Conservation (phyloP, 176 grass and related monocot genomes). For the Coix lacrymajobi region DNA sequence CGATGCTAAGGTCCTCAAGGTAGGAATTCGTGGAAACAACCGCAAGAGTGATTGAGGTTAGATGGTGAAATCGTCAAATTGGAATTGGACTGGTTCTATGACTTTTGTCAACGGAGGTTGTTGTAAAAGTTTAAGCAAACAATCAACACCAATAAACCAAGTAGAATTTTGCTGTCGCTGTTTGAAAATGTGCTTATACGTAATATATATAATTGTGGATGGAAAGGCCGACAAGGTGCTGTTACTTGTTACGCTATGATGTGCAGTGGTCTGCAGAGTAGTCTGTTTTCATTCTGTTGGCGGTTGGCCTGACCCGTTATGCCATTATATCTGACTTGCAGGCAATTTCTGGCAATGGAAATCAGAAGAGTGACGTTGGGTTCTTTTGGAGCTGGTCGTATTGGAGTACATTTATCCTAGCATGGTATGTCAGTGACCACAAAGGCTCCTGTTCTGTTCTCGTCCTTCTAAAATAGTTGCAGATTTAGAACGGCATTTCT, state of each 20-base stretch:
- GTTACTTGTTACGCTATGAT: neutral
- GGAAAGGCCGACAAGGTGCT: neutral
- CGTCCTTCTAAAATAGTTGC: neutral
- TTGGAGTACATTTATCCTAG: slow-evolving; percentile 93
- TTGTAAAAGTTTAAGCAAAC: neutral
- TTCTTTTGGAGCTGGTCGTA: slow-evolving; percentile 98
- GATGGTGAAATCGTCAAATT: neutral
- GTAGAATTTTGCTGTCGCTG: neutral
- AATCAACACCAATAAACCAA: neutral
- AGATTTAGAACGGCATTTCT: neutral
- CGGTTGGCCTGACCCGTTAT: neutral
- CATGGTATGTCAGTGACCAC: slow-evolving; percentile 47
- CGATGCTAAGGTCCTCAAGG: neutral
- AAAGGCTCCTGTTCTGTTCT: neutral
- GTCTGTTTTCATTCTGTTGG: neutral
- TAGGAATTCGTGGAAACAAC: neutral
- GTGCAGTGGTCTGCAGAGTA: neutral
- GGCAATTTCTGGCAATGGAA: slow-evolving; percentile 52
- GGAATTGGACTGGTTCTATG: neutral
- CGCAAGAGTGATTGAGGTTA: neutral
- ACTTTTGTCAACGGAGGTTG: neutral
- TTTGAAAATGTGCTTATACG: neutral
- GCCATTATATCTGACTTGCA: slow-evolving; percentile 30
- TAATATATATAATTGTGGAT: neutral
- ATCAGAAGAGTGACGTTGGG: slow-evolving; percentile 64